Conservation (phyloP, 2,329 filamentous ascomycete species). For the Alternaria conjuncta region DNA sequence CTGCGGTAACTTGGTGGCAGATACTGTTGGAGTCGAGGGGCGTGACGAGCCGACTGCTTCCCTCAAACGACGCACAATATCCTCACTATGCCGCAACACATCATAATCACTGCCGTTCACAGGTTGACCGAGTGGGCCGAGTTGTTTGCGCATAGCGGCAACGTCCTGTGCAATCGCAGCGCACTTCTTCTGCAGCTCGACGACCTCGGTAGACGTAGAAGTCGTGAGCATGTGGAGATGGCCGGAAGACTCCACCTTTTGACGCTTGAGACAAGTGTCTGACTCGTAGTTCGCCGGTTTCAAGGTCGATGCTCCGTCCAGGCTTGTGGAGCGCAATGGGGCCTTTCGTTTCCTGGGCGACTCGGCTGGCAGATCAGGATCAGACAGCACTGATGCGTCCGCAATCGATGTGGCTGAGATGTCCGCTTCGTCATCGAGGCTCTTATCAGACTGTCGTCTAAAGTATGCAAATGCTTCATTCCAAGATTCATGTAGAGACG, state of each 20-base stretch:
- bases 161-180: neutral
- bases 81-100: neutral
- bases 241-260: neutral
- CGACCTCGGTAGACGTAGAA: neutral
- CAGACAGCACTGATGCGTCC: neutral
- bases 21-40: neutral
- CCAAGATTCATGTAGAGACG: neutral
- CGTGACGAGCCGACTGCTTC: neutral
- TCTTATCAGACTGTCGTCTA: neutral
- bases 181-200: neutral
- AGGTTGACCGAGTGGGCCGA: neutral
- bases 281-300: neutral
- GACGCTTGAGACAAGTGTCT: neutral
- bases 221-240: neutral
- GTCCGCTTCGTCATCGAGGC: neutral
- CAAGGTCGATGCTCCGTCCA: neutral
- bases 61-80: neutral
- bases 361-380: neutral
- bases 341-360: slow-evolving; percentile 17
- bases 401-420: neutral
- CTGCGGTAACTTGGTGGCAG: neutral
- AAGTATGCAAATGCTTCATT: too few species aligned
- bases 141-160: neutral
- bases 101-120: neutral
- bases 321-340: neutral